A percentile compares a stretch with the other conserved stretches of the same genome.
These are phyloP conservation scores for Candida arabinofermentans DNA, from an alignment of 805 yeast species.

Conservation along the genomic window DNA sequence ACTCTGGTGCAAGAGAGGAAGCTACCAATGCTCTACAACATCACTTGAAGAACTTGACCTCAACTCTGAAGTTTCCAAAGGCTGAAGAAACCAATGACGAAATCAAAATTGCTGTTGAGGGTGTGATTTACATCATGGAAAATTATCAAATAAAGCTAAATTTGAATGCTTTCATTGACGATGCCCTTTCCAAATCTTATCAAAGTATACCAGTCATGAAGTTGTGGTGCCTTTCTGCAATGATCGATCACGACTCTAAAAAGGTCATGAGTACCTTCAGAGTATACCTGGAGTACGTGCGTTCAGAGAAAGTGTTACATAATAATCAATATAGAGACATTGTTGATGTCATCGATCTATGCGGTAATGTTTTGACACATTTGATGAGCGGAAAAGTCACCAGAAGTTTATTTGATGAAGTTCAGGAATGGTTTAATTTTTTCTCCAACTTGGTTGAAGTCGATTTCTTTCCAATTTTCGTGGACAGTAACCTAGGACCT, in stretches of 20 bases:
- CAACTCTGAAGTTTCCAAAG: slow-evolving; percentile 37
- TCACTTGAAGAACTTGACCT: slow-evolving; percentile 13
- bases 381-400: slow-evolving; percentile 7
- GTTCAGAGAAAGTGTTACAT: slow-evolving; percentile 35
- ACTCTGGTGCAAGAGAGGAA: neutral
- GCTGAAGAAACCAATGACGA: slow-evolving; percentile 34
- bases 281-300: slow-evolving; percentile 39
- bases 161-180: slow-evolving; percentile 26
- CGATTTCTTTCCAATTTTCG: slow-evolving; percentile 8
- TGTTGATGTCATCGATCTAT: slow-evolving; percentile 26
- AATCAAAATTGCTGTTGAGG: slow-evolving; percentile 32
- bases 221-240: slow-evolving; percentile 29
- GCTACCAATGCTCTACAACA: slow-evolving; percentile 7
- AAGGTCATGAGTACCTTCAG: slow-evolving; percentile 33
- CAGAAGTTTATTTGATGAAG: slow-evolving; percentile 14
- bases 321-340: slow-evolving; percentile 34
- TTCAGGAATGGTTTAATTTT: slow-evolving; percentile 15
- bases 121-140: slow-evolving; percentile 17
- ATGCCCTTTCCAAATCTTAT: slow-evolving; percentile 40
- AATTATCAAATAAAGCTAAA: slow-evolving; percentile 13
- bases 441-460: slow-evolving; percentile 6
- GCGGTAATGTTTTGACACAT: slow-evolving; percentile 13
- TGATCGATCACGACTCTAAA: slow-evolving; percentile 15
- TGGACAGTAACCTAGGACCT: slow-evolving; percentile 9
- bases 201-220: slow-evolving; percentile 40